phyloP scores from a whole-genome alignment of 768 basidiomycete genomes.

The Termitomyces sp. region DNA sequence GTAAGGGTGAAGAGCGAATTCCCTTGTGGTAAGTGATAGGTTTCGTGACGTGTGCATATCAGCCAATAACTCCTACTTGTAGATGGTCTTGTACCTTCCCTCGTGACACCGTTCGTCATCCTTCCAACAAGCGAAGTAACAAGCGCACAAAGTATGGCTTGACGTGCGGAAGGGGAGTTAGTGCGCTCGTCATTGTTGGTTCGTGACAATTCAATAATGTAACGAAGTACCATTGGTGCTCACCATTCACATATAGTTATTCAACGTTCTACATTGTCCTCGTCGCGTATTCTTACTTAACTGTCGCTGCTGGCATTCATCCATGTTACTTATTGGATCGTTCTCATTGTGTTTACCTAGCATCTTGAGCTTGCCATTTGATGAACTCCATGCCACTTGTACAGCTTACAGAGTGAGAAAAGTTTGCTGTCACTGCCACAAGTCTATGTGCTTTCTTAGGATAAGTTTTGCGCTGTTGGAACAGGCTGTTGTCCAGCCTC shows the following conservation, averaged over 20 bases:
- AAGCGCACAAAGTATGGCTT: slow-evolving; percentile 69
- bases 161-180: slow-evolving; percentile 52
- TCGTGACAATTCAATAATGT: not conserved
- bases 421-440: not conserved
- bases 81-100: slow-evolving; percentile 23
- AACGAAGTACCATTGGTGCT: not conserved
- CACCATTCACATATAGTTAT: not conserved
- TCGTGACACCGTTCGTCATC: slow-evolving; percentile 56
- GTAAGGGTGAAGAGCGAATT: slow-evolving; percentile 53
- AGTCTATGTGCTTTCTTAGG: not conserved
- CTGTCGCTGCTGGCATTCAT: not conserved
- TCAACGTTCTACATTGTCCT: not conserved
- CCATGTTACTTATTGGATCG: not conserved
- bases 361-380: not conserved
- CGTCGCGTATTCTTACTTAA: not conserved
- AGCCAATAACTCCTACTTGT: slow-evolving; percentile 6
- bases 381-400: not conserved
- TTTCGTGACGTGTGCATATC: not conserved
- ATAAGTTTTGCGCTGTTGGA: no score
- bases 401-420: not conserved
- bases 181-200: not conserved
- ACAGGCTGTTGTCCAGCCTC: no score
- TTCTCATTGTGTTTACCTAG: not conserved
- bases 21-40: slow-evolving; percentile 38
- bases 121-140: slow-evolving; percentile 70